A percentile compares a stretch with the other conserved stretches of the same genome.
Conservation (phyloP, 2,329 filamentous ascomycete species). For the Talaromyces atroroseus region DNA sequence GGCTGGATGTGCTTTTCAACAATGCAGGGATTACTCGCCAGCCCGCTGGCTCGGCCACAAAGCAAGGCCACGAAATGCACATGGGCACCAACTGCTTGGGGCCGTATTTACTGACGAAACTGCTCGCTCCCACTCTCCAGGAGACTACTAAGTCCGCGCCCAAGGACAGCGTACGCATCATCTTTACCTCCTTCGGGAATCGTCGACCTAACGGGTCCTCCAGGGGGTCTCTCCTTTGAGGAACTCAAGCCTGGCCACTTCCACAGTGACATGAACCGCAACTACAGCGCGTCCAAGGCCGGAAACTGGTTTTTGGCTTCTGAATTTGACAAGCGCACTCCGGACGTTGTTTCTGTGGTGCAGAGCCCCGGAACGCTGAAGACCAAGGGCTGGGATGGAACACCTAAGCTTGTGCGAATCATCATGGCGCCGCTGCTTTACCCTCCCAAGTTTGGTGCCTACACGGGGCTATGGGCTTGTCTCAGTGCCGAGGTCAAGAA, state of each 20-base stretch:
- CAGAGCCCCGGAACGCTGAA: slow-evolving; percentile 5
- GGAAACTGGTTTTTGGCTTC: slow-evolving; percentile 31
- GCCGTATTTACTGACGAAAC: slow-evolving; percentile 33
- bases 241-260: slow-evolving; percentile 14
- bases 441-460: neutral
- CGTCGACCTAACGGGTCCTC: slow-evolving; percentile 17
- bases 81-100: slow-evolving; percentile 35
- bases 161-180: slow-evolving; percentile 25
- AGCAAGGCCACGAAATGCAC: slow-evolving; percentile 33
- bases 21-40: slow-evolving; percentile 35
- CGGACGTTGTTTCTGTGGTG: slow-evolving; percentile 5
- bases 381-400: neutral
- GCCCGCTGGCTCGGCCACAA: slow-evolving; percentile 22
- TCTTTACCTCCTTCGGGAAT: slow-evolving; percentile 31
- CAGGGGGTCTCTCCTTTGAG: slow-evolving; percentile 17
- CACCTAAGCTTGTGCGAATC: neutral
- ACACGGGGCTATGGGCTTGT: neutral
- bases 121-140: slow-evolving; percentile 27
- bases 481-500: neutral
- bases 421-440: slow-evolving; percentile 19
- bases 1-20: slow-evolving; percentile 39
- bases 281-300: slow-evolving; percentile 26
- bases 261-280: slow-evolving; percentile 23
- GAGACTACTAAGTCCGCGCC: slow-evolving; percentile 22
- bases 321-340: slow-evolving; percentile 22